Conservation (phyloP, 495 filamentous ascomycete genomes). For the Daldinia grandis region DNA sequence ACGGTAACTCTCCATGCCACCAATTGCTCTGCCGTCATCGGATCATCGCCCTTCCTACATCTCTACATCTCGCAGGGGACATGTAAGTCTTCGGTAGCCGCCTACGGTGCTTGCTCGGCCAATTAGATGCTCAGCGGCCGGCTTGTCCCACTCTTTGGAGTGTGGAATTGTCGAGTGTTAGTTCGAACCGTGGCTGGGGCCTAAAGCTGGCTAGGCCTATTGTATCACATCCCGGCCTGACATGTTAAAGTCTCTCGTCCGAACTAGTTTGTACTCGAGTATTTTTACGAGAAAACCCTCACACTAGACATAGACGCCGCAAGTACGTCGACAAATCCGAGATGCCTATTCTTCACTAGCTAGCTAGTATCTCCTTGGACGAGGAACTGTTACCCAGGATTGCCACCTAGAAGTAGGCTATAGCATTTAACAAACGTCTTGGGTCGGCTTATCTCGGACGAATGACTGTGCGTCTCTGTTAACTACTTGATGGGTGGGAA, state of each 20-base stretch:
- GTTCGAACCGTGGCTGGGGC: not conserved
- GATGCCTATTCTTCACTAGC: not conserved
- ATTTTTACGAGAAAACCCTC: not conserved
- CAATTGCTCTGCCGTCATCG: constrained; percentile 29
- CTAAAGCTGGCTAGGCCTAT: not conserved
- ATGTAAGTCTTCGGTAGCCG: constrained; percentile 6
- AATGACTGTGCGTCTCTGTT: constrained; percentile 31
- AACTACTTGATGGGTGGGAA: constrained; percentile 12
- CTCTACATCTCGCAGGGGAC: constrained; percentile 8
- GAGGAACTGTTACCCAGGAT: not conserved
- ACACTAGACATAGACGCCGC: not conserved
- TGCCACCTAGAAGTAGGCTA: constrained; percentile 7
- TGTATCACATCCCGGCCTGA: not conserved
- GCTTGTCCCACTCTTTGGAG: not conserved
- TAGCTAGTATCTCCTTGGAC: not conserved
- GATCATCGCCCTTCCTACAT: constrained; percentile 10
- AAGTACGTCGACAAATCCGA: not conserved
- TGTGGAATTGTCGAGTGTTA: not conserved
- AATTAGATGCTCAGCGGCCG: constrained; percentile 24
- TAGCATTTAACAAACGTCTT: constrained; percentile 7
- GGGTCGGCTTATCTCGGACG: constrained; percentile 38
- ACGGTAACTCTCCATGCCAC: not conserved
- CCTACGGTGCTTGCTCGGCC: constrained; percentile 32
- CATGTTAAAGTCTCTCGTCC: not conserved
- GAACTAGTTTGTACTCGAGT: not conserved